These are phyloP conservation scores for Fusarium sp. DNA, from an alignment of 2,329 filamentous ascomycete species.

Conservation along the genomic window DNA sequence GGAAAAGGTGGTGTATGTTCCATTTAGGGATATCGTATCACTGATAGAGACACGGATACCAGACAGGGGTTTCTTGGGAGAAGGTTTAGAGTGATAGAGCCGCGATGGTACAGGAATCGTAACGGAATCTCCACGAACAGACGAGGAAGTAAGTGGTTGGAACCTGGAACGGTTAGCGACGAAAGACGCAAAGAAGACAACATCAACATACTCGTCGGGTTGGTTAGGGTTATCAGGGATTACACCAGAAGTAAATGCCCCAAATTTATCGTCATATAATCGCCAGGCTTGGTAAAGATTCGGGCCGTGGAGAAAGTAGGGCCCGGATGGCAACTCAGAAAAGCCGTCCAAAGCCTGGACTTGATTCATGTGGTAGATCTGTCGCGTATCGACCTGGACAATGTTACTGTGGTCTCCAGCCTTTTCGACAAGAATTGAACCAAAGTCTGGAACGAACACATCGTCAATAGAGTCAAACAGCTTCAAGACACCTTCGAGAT, in stretches of 20 bases:
- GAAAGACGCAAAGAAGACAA: not conserved
- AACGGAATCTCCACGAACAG: constrained; percentile 41
- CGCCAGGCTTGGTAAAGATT: constrained; percentile 56
- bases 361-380: constrained; percentile 39
- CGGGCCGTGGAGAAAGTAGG: constrained; percentile 55
- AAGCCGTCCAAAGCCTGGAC: constrained; percentile 33
- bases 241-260: constrained; percentile 53
- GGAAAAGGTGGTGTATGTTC: constrained; percentile 66
- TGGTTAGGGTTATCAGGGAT: constrained; percentile 49
- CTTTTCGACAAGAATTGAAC: constrained; percentile 54
- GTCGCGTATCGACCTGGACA: not conserved
- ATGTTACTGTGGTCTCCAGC: constrained; percentile 32
- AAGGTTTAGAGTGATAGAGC: constrained; percentile 48
- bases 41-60: constrained; percentile 52
- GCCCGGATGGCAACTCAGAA: constrained; percentile 51
- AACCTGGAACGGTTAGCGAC: constrained; percentile 44
- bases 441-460: constrained; percentile 54
- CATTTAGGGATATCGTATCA: constrained; percentile 53
- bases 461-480: constrained; percentile 52
- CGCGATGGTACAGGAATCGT: constrained; percentile 53
- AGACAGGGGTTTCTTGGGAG: constrained; percentile 48
- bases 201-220: constrained; percentile 41
- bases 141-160: constrained; percentile 44
- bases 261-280: constrained; percentile 52
- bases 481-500: constrained; percentile 50